Conservation (phyloP, 371 early-diverging fungal species). For the Circinella minor region DNA sequence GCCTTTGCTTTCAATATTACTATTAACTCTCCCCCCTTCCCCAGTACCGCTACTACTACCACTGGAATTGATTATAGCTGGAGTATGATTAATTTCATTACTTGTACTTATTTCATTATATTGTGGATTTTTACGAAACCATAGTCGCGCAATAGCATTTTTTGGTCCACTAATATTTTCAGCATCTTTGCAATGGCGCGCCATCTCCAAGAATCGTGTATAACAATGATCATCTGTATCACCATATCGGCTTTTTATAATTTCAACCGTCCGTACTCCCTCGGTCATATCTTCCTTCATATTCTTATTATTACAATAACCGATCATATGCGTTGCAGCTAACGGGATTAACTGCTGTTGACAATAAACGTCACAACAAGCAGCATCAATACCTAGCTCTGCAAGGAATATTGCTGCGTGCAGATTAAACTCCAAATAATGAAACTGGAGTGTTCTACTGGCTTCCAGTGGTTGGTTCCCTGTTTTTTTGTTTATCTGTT, state of each 20-base stretch:
- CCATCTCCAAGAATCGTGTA: conserved; percentile 21
- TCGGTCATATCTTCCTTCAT: conserved; percentile 36
- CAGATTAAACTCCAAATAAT: conserved; percentile 50
- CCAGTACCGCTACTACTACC: not conserved
- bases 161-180: conserved; percentile 38
- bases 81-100: not conserved
- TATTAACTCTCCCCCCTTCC: not conserved
- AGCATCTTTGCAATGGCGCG: conserved; percentile 24
- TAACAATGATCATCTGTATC: conserved; percentile 12
- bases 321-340: conserved; percentile 30
- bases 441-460: conserved; percentile 37
- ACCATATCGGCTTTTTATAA: conserved; percentile 14
- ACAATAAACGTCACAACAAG: conserved; percentile 6
- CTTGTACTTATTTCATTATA: not conserved
- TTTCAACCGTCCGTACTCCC: conserved; percentile 33
- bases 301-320: conserved; percentile 10
- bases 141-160: conserved; percentile 29
- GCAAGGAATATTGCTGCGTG: conserved; percentile 38
- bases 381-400: conserved; percentile 21
- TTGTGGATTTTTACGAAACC: conserved; percentile 15
- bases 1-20: not conserved
- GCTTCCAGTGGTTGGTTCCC: conserved; percentile 49
- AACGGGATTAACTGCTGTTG: conserved; percentile 19
- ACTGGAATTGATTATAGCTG: too few species aligned
- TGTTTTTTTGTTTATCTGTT: conserved; percentile 31